Evolutionary conservation across 1,284 basidiomycete species (phyloP), one percentile per base, ranked within the genome.

Genomic region (Cutaneotrichosporon arboriforme): DNA sequence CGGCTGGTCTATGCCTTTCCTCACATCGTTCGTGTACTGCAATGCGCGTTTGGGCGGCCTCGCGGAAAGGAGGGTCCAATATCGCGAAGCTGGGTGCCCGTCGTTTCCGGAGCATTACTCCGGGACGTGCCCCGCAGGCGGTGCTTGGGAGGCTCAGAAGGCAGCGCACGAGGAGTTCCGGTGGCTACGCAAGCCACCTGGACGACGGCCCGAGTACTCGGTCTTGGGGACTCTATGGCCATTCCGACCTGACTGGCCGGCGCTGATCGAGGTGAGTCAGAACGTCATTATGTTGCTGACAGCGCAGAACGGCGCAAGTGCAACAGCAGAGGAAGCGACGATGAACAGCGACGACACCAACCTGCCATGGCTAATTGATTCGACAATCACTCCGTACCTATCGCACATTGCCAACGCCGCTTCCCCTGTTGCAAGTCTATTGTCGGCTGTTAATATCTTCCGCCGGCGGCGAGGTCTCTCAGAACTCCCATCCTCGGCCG

Each of bases 1-100:
- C 1, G 88, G 88, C 9, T 97, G 90, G 90, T 80, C 81, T 1
- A 91, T 90, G 85, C 79, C 90, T 1, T 88, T 96, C 73, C 83
- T 89, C 57, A 80, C 80, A 22, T 91, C 90, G 0, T 80, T 97
- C 39, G 79, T 81, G 8, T 84, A 84, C 71, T 89, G 90, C 1
- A 85, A 86, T 20, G 87, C 86, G 0, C 84, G 88, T 4, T 80
- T 92, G 8, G 86, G 80, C 2, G 91, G 91, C 1, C 83, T 91
- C 62, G 81, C 83, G 17, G 88, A 94, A 67, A 80, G 84, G 18
- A 79, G 80, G 59, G 83, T 83, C 3, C 87, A 90, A 63, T 77
- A 81, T 39, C 89, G 88, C 60, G 92, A 96, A 73, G 82, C 86
- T 2, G 87, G 86, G 2, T 74, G 75, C 0, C 68, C 81, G 1